Percentiles rank a stretch among this genome's conserved stretches.
Evolutionary conservation across 306 rosid species (phyloP).

Genomic region (Dryas alaskensis): DNA sequence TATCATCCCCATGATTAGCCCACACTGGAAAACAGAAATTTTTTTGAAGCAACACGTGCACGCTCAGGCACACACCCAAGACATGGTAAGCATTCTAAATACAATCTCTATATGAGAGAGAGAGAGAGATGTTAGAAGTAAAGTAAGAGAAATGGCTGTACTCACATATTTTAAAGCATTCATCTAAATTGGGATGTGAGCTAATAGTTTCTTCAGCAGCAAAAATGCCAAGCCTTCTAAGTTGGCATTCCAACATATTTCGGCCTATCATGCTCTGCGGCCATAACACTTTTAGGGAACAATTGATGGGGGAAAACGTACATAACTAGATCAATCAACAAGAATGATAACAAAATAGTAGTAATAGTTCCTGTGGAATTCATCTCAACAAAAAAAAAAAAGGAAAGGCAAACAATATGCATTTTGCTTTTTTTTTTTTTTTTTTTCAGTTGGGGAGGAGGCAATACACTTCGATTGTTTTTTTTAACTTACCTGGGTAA

Average conservation of each 20-base stretch:
- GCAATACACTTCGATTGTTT: too few species aligned
- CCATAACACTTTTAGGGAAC: conserved; percentile 22
- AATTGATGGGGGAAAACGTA: not conserved
- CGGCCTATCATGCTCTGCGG: conserved; percentile 95
- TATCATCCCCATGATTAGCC: conserved; percentile 99
- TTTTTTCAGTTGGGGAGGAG: too few species aligned
- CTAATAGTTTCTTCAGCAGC: conserved; percentile 93
- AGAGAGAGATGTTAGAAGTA: not conserved
- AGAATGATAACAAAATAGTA: not conserved
- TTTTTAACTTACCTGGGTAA: conserved; percentile 73
- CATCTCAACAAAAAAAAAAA: too few species aligned
- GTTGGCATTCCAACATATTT: conserved; percentile 85
- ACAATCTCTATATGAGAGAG: not conserved
- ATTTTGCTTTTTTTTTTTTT: not conserved
- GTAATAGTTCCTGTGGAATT: not conserved
- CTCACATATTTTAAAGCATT: conserved; percentile 77
- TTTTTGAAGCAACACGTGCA: conserved; percentile 18
- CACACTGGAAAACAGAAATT: conserved; percentile 61
- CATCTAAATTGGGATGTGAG: conserved; percentile 91
- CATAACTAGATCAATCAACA: conserved; percentile 7
- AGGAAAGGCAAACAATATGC: not conserved
- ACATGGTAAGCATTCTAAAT: not conserved
- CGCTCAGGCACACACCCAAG: not conserved
- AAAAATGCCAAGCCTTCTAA: conserved; percentile 86
- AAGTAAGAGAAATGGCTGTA: conserved; percentile 19